phyloP scores from a whole-genome alignment of 371 early-diverging fungal species.

The Mortierella sp. region DNA sequence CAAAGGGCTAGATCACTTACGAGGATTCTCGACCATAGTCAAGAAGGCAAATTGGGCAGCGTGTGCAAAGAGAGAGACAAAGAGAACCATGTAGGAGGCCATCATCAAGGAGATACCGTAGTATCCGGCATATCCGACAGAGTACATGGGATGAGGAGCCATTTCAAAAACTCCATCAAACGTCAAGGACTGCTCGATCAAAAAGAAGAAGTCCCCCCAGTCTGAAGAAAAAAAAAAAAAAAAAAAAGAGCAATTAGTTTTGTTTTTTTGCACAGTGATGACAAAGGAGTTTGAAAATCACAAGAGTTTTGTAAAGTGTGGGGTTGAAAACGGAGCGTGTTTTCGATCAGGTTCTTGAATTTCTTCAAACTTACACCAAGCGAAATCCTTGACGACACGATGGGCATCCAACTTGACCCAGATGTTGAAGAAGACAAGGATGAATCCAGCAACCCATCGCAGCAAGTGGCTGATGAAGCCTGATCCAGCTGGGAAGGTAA shows the following conservation, averaged over 20 bases:
- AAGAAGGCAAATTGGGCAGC: conserved; percentile 91
- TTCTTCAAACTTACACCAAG: conserved; percentile 89
- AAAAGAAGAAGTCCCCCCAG: conserved; percentile 99
- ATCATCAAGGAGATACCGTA: conserved; percentile 92
- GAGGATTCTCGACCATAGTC: conserved; percentile 93
- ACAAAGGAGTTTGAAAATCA: conserved; percentile 36
- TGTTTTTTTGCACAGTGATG: too few relatives aligned
- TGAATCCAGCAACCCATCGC: conserved; percentile 81
- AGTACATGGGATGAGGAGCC: conserved; percentile 99
- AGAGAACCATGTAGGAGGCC: conserved; percentile 90
- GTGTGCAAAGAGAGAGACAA: conserved; percentile 91
- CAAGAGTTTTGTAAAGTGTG: conserved; percentile 11
- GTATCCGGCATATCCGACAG: conserved; percentile 96
- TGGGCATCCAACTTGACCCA: conserved; percentile 97
- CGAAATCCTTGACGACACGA: conserved; percentile 96
- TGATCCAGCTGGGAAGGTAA: conserved; percentile 66
- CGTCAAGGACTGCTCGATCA: conserved; percentile 87
- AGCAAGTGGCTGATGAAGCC: conserved; percentile 70
- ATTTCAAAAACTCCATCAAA: conserved; percentile 97
- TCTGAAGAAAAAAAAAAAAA: conserved; percentile 61
- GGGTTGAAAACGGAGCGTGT: too few relatives aligned
- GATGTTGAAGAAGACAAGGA: conserved; percentile 89
- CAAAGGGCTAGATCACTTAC: too few relatives aligned
- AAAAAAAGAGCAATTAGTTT: too few relatives aligned
- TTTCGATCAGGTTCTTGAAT: too few relatives aligned